A percentile compares a stretch with the other conserved stretches of the same genome.
phyloP scores from a whole-genome alignment of 108 stramenopile species.

The Skeletonema tropicum region DNA sequence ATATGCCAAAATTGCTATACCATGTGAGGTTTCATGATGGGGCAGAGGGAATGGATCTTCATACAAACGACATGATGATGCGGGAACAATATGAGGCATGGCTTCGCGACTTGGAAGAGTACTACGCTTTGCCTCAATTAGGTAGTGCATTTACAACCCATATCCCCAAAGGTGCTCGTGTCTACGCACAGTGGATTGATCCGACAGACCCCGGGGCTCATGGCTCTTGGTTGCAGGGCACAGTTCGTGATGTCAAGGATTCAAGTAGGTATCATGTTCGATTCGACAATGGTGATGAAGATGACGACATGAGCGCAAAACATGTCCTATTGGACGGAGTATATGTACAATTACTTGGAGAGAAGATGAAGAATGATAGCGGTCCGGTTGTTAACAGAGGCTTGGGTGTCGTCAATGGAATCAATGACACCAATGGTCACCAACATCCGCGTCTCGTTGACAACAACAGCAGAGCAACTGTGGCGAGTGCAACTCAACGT shows the following conservation, averaged over 20 bases:
- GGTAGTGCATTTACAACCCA: neutral
- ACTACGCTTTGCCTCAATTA: conserved; percentile 28
- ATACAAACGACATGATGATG: conserved; percentile 49
- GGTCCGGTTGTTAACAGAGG: neutral
- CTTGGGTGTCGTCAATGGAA: neutral
- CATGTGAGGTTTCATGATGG: conserved; percentile 50
- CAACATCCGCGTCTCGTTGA: conserved; percentile 10
- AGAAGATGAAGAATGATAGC: conserved; percentile 33
- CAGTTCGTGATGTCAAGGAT: neutral
- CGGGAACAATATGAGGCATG: conserved; percentile 41
- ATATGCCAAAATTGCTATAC: conserved; percentile 34
- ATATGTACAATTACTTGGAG: conserved; percentile 19
- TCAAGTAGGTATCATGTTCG: conserved; percentile 38
- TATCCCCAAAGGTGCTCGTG: conserved; percentile 29
- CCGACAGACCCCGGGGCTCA: conserved; percentile 44
- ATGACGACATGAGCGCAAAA: conserved; percentile 22
- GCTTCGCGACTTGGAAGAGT: conserved; percentile 41
- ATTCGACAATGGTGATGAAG: conserved; percentile 50
- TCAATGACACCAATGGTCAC: conserved; percentile 15
- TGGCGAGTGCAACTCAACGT: neutral
- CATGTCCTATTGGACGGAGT: conserved; percentile 28
- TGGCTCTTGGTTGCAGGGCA: conserved; percentile 39
- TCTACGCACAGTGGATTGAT: conserved; percentile 47
- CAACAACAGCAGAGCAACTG: neutral
- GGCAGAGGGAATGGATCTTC: conserved; percentile 22